Base-by-base conservation (phyloP, 768 basidiomycete genomes). In the Trametopsis cervina region DNA sequence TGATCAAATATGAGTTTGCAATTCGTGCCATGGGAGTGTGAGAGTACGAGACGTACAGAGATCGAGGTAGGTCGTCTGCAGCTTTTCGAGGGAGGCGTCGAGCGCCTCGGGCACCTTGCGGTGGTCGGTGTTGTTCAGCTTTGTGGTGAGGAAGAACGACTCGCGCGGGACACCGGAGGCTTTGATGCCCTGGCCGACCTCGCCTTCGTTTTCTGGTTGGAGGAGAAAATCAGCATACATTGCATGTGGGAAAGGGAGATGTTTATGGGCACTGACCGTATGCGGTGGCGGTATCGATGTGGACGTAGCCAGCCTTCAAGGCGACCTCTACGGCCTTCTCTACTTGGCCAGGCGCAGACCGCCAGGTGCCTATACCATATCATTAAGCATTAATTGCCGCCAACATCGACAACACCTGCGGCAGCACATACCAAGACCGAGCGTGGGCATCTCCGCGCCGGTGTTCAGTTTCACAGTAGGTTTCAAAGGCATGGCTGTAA, bases 101-200 rank as follows among this genome's bases (percentile, higher is more conserved):
- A 95, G 71, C n/a, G 83, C 80, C 44, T 75, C 74, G 37, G 70
- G 73, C 7, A 79, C 75, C 26, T 72, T 63, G 48, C 68, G 65
- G 60, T 89, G 87, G 61, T 83, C 77, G 41, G 69, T 64, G 64
- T 82, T 83, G 59, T 76, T 71, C 46, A 85, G 72, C 64, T 85
- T 85, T 49, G 82, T 85, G 49, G 88, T 90, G 50, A 94, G 66
- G 75, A 93, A 94, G 65, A 94, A 75, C 47, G 81, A 69, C 27
- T 70, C 69, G 49, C 92, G 78, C 4, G 79, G 72, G 13, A 92
- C 78, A 10, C 87, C 89, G 20, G 83, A 85, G 11, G 72, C 71
- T 56, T 77, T 81, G 67, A 93, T 83, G 24, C 90, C 91, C 46
- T 79, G 58, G 12, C 90, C 91, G 38, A 94, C 91, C 64, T 89